These are phyloP conservation scores for Stereum hirsutum DNA, from an alignment of 1,284 basidiomycete species.

Conservation along the genomic window DNA sequence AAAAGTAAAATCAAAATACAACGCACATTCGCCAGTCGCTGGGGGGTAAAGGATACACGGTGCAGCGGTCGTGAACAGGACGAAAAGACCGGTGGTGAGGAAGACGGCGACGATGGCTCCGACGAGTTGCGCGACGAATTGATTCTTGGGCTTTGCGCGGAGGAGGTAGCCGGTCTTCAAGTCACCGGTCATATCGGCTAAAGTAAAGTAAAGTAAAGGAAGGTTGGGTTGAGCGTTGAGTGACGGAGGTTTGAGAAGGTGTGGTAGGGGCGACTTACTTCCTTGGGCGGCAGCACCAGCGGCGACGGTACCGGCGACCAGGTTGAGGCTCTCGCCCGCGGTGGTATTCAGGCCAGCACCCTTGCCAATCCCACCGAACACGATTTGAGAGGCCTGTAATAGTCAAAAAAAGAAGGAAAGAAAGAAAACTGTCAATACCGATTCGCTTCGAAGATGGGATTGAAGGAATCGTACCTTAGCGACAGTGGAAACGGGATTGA, in stretches of 20 bases:
- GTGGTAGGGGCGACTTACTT: too few relatives aligned
- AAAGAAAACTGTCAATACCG: too few relatives aligned
- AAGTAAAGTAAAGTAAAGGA: too few relatives aligned
- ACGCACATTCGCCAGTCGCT: constrained; percentile 31
- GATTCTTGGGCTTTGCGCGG: constrained; percentile 54
- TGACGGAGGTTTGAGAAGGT: too few relatives aligned
- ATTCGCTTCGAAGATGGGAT: constrained; percentile 5
- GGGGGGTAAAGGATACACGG: constrained; percentile 46
- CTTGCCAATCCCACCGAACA: constrained; percentile 53
- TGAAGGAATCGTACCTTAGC: constrained; percentile 29
- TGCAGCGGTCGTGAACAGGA: constrained; percentile 55
- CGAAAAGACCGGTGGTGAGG: constrained; percentile 47
- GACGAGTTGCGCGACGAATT: constrained; percentile 55
- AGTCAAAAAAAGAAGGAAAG: background rate
- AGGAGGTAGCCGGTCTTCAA: constrained; percentile 67
- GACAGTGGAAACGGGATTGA: constrained; percentile 51
- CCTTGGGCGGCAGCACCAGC: constrained; percentile 52
- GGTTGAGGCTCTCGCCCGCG: constrained; percentile 43
- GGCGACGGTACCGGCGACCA: constrained; percentile 50
- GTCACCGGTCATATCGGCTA: constrained; percentile 68
- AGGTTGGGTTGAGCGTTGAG: too few relatives aligned
- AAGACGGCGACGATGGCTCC: constrained; percentile 51
- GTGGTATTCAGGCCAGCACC: constrained; percentile 25
- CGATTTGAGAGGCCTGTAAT: constrained; percentile 41
- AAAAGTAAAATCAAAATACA: too few relatives aligned